Evolutionary conservation across 371 early-diverging fungal genomes (phyloP).

Genomic region (Quaeritorhiza haematococci): DNA sequence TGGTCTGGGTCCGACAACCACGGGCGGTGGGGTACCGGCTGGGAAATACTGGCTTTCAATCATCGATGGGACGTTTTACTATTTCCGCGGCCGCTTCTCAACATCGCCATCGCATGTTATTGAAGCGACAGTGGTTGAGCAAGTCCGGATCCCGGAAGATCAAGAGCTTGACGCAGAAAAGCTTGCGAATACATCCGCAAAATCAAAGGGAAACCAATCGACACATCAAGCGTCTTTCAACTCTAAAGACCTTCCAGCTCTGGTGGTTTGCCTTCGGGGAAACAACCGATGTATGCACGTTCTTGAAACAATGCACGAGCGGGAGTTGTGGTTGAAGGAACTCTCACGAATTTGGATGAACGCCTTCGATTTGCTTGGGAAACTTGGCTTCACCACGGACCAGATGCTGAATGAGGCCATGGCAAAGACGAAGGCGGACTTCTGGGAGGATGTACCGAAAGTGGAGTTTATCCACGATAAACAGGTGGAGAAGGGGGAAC

Average conservation of each 20-base stretch:
- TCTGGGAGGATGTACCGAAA: background rate
- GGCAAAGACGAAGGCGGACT: constrained; percentile 5
- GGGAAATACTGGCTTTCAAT: constrained; percentile 9
- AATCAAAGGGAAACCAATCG: too few relatives aligned
- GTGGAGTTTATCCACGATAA: constrained; percentile 13
- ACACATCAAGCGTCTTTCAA: too few relatives aligned
- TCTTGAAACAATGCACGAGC: background rate
- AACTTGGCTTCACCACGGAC: constrained; percentile 10
- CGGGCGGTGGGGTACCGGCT: too few relatives aligned
- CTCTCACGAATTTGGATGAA: constrained; percentile 6
- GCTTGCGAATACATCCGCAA: too few relatives aligned
- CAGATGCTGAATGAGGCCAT: constrained; percentile 4
- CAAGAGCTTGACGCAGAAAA: too few relatives aligned
- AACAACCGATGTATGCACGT: background rate
- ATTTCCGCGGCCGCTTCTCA: background rate
- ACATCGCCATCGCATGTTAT: constrained; percentile 5
- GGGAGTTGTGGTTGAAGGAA: background rate
- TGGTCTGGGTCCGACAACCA: background rate
- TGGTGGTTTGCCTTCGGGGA: background rate
- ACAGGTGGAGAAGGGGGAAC: constrained; percentile 13
- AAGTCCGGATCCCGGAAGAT: background rate
- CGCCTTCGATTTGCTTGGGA: constrained; percentile 9
- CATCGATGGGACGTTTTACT: constrained; percentile 12
- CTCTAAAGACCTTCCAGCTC: too few relatives aligned
- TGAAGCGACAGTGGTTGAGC: background rate